A percentile compares a stretch with the other conserved stretches of the same genome.
Evolutionary conservation across 2,329 filamentous ascomycete species (phyloP).

Genomic region (Trichoderma arundinaceum): DNA sequence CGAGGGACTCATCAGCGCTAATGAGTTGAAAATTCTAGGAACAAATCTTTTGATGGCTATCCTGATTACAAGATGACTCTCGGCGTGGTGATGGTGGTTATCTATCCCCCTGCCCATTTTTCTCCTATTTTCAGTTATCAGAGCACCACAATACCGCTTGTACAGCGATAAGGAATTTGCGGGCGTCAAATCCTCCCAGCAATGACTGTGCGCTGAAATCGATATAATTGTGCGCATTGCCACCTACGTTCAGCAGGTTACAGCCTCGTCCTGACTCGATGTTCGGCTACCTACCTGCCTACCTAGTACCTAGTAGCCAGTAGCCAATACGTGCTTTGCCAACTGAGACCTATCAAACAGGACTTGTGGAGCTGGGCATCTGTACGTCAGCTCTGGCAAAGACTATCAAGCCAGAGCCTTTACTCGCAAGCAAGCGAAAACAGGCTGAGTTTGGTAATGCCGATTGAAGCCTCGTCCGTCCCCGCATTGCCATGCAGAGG

Average conservation of each 20-base stretch:
- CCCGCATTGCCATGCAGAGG: constrained; percentile 26
- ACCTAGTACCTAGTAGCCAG: too few relatives aligned
- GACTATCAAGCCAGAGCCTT: not conserved
- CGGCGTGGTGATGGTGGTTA: not conserved
- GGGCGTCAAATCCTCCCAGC: not conserved
- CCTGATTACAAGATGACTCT: not conserved
- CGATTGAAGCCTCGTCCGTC: constrained; percentile 30
- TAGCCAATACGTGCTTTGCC: not conserved
- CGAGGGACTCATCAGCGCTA: not conserved
- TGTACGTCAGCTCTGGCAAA: not conserved
- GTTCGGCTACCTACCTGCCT: not conserved
- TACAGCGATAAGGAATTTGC: constrained; percentile 15
- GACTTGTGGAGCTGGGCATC: not conserved
- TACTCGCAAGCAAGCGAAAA: not conserved
- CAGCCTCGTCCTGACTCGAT: not conserved
- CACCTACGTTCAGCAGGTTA: not conserved
- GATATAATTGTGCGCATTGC: not conserved
- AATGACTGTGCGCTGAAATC: constrained; percentile 12
- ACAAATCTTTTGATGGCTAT: not conserved
- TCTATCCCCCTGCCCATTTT: constrained; percentile 4
- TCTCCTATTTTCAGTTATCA: not conserved
- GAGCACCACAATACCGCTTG: not conserved
- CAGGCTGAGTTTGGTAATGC: constrained; percentile 17
- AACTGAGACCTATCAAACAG: not conserved
- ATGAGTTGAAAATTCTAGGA: not conserved